Conservation (phyloP, 441 rosid genomes). For the Gossypium laxum region DNA sequence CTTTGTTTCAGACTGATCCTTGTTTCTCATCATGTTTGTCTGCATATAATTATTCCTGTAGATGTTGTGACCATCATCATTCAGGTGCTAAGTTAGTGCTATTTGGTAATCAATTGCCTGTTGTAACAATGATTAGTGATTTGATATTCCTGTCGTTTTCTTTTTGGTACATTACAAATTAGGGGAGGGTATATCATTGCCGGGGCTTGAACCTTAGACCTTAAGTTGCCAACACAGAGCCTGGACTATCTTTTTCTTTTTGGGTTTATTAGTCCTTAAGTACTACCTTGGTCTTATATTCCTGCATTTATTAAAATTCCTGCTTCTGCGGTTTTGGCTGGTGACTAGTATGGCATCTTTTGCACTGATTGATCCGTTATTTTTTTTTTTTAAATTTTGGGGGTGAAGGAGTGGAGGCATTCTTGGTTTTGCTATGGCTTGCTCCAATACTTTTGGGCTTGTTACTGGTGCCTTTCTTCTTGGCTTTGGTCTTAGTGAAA, state of each 20-base stretch:
- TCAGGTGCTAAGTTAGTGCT: background rate
- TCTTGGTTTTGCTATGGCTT: conserved; percentile 75
- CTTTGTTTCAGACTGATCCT: background rate
- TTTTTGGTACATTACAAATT: background rate
- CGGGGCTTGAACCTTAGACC: too few relatives aligned
- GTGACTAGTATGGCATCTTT: background rate
- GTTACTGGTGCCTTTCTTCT: conserved; percentile 82
- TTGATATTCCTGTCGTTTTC: background rate
- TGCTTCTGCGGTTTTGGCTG: background rate
- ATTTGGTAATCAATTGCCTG: background rate
- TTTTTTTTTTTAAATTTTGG: background rate
- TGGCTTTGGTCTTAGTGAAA: conserved; percentile 77
- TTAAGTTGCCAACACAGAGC: too few relatives aligned
- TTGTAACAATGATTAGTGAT: background rate
- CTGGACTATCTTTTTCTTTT: background rate
- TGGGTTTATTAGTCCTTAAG: background rate
- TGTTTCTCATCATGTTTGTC: conserved; percentile 7
- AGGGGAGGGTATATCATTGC: too few relatives aligned
- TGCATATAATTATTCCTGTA: background rate
- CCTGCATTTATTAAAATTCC: conserved; percentile 2
- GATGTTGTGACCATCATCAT: background rate
- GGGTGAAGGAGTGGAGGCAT: conserved; percentile 35
- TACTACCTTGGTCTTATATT: background rate
- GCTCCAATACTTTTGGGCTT: conserved; percentile 81
- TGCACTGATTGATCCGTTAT: background rate